Base-by-base conservation (phyloP, 2,329 filamentous ascomycete species). In the Nemania bipapillata region DNA sequence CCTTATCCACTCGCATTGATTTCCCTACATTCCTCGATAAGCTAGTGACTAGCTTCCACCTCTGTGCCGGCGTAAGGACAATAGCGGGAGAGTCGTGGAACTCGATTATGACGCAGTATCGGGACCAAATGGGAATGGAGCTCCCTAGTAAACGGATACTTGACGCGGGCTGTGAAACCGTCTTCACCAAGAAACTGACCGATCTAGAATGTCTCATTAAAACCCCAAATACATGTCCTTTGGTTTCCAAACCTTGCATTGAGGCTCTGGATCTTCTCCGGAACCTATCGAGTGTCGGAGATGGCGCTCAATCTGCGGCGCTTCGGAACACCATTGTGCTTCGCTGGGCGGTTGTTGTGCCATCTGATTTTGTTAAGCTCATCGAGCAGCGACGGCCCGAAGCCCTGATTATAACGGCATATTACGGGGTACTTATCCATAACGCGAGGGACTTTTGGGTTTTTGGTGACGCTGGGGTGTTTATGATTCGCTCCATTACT, bases 371-470 rank as follows among this genome's bases (percentile, higher is more conserved):
- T 62, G 71, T 77, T 7, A 69, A 76, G 0, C 74, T 82, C 20
- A 70, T 83, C 3, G 70, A 74, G 15, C 74, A 79, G 58, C 76
- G 79, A 22, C 72, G 75, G 22, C 80, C 82, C 0, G 81, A 83
- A 64, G 81, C 82, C 1, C 69, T 84, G 8, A 78, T 81, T 12
- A 75, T 84, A n/a, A 74, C 83, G 4, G 82, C 81, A 1, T 80
- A 84, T 66, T 84, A 80, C 67, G 79, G 79, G 0, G 80, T 84
- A 8, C 66, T 82, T 2, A 58, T 82, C n/a, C 78, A 83, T 70
- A 66, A 69, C 1, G 74, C 73, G 17, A 73, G 74, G 6, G 66
- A 77, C 7, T 74, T 73, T 28, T 83, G 81, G 81, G 54, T 74
- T 4, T 77, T 81, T 53, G 74, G 72, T 1, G 58, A 69, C 8